Base-by-base conservation (phyloP, 208 protist species). In the Crithidia sp. region DNA sequence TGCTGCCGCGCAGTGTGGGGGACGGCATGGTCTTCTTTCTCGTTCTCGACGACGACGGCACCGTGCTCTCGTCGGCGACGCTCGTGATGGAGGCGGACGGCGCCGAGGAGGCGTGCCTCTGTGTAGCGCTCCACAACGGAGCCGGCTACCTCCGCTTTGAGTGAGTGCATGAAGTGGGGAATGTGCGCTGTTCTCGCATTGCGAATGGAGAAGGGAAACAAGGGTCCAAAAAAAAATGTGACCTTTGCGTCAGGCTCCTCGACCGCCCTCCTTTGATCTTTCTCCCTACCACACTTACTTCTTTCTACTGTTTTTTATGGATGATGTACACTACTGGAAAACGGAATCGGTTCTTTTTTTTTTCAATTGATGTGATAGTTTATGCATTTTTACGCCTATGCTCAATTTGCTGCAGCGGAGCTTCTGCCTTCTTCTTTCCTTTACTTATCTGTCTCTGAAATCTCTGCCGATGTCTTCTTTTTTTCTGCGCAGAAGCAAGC, bases 11-110 rank as follows among this genome's bases (percentile, higher is more conserved):
- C 55, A 10, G 54, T 13, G 54, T 12, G 4, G 44, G 17, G 17
- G 8, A 59, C n/a, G 67, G 74, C 0, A 74, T 79, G 61, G 62
- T 74, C 47, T 79, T 79, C 40, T 79, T 79, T n/a, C 74, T 79
- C 19, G 45, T 79, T 39, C 41, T 79, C 3, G 74, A 79, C 53
- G 67, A 79, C 0, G 74, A 79, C 54, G 74, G 56, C 14, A 74
- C 62, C n/a, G 67, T 74, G 13, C 40, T 79, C 58, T 55, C 74
- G 17, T 74, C 61, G 47, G 67, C 74, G 9, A 71, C 61, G 10
- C 41, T 79, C 3, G 44, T 71, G 43, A 47, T 71, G 54, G 74
- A 79, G 54, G 19, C 53, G 13, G 44, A 9, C 1, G 3, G 60
- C 8, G 40, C 17, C 39, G 41, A 37, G 19, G 45, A 37, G 10